Base-by-base conservation (phyloP, 768 basidiomycete species). In the Suillus cothurnatus region DNA sequence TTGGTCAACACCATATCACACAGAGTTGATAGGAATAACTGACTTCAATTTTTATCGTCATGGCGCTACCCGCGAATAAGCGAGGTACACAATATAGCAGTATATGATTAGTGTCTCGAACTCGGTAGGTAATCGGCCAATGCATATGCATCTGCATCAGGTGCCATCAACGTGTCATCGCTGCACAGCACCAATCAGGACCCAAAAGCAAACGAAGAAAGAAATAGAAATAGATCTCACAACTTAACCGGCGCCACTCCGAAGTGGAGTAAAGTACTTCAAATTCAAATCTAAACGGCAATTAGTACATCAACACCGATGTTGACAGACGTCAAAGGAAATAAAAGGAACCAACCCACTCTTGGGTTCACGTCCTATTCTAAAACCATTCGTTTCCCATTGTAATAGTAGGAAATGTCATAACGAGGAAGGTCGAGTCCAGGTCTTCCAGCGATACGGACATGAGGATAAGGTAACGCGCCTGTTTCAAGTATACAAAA, bases 301-400 rank as follows among this genome's bases (percentile, higher is more conserved):
- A n/a, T n/a, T n/a, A n/a, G 14, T 19, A 28, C 59, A 50, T 32
- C 28, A 28, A 19, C 41, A 28, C 36, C 19, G 28, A 23, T 34
- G n/a, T n/a, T n/a, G n/a, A 6, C 32, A 21, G 49, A 4, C 4
- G 14, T 47, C 4, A 43, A 21, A 41, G n/a, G 28, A 9, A 31
- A 17, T 17, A 5, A 45, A 45, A 41, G 23, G 21, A 17, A 31
- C 9, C n/a, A 11, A 45, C 65, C 63, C 67, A 95, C 95, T 92
- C 82, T 97, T 97, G 0, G 94, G 93, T 79, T 99, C 97, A 71
- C 81, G 85, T 39, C 97, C 97, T 66, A 91, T 93, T 64, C 95
- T 84, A 79, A 99, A 98, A 65, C 94, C 88, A 70, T 97, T 94
- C 85, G 99, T 99, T 79, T 99, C 95, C 56, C 86, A 73, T 99